A percentile compares a stretch with the other conserved stretches of the same genome.
Conservation (phyloP, 352 stramenopile genomes). For the Phytophthora quininea region DNA sequence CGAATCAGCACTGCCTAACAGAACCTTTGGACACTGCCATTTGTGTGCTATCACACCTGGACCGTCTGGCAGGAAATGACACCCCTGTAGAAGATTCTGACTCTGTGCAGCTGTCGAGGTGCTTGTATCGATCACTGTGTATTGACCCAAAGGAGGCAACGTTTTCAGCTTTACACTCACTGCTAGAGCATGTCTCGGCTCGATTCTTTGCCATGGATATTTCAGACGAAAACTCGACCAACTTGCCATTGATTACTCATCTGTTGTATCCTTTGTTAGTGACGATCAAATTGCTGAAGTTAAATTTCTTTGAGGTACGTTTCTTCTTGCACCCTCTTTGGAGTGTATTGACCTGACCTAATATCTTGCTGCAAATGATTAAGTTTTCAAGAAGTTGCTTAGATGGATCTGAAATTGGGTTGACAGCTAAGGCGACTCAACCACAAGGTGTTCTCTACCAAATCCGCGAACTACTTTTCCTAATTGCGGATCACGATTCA, state of each 20-base stretch:
- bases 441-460: conserved; percentile 51
- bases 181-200: conserved; percentile 52
- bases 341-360: background rate
- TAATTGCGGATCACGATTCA: conserved; percentile 62
- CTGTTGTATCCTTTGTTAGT: conserved; percentile 80
- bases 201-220: conserved; percentile 29
- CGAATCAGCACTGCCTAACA: conserved; percentile 51
- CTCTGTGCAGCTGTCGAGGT: conserved; percentile 81
- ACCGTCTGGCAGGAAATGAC: conserved; percentile 78
- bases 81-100: conserved; percentile 76
- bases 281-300: conserved; percentile 75
- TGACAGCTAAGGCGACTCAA: conserved; percentile 41
- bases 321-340: background rate
- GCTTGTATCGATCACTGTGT: conserved; percentile 76
- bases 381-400: conserved; percentile 79
- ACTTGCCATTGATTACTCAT: conserved; percentile 31
- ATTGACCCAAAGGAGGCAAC: conserved; percentile 81
- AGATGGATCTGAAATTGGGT: conserved; percentile 59
- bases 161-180: conserved; percentile 60
- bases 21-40: conserved; percentile 66
- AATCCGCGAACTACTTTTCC: conserved; percentile 75
- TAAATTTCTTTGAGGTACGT: conserved; percentile 90
- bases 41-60: conserved; percentile 80
- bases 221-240: conserved; percentile 21
- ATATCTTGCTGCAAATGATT: conserved; percentile 7